Conservation (phyloP, 1,139 yeast genomes). For the Ogataea hybrid region DNA sequence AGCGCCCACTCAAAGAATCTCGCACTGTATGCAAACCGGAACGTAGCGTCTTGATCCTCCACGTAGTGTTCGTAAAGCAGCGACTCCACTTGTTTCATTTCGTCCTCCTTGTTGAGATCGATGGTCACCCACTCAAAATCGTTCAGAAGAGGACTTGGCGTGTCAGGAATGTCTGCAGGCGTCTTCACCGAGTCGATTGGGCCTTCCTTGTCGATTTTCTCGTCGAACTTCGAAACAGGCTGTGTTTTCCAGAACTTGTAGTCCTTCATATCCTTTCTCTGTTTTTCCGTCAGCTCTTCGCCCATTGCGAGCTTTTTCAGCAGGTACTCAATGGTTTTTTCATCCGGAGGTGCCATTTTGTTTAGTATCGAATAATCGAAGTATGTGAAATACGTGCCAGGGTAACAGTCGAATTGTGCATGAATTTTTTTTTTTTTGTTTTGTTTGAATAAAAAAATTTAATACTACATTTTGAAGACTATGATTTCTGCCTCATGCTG, state of each 20-base stretch:
- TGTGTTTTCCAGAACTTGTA: slow-evolving; percentile 98
- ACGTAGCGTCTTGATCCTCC: slow-evolving; percentile 89
- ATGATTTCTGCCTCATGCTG: slow-evolving; percentile 93
- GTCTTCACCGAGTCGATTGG: slow-evolving; percentile 72
- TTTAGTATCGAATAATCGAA: not conserved
- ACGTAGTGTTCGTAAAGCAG: slow-evolving; percentile 87
- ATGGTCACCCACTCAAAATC: slow-evolving; percentile 90
- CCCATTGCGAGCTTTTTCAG: slow-evolving; percentile 52
- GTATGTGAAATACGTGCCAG: slow-evolving; percentile 5
- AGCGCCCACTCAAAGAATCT: slow-evolving; percentile 91
- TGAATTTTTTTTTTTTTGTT: slow-evolving; percentile 5
- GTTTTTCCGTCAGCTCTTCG: slow-evolving; percentile 51
- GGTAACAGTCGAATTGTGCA: slow-evolving; percentile 8
- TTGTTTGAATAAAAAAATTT: slow-evolving; percentile 4
- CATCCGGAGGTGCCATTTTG: slow-evolving; percentile 11
- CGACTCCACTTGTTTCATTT: slow-evolving; percentile 72
- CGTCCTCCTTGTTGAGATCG: slow-evolving; percentile 57
- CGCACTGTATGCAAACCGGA: slow-evolving; percentile 85
- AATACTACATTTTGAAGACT: not conserved
- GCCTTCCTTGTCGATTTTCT: slow-evolving; percentile 66
- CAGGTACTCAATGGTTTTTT: slow-evolving; percentile 46
- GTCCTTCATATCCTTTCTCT: slow-evolving; percentile 77
- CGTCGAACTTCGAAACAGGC: slow-evolving; percentile 83
- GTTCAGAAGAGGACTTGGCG: slow-evolving; percentile 66
- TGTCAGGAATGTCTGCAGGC: slow-evolving; percentile 66